Conservation (phyloP, 441 rosid species). For the Viola pubescens region DNA sequence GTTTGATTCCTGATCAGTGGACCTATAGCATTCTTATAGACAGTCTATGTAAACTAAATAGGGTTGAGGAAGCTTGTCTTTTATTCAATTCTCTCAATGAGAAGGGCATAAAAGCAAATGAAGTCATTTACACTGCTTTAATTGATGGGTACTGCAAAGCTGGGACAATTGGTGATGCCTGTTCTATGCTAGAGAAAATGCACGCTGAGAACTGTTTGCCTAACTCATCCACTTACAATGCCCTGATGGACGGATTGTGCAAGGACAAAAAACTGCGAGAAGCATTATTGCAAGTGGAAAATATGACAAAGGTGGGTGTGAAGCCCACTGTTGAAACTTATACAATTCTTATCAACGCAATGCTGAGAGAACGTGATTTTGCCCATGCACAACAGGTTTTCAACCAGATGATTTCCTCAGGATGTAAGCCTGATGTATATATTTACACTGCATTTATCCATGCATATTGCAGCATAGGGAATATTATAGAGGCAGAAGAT, state of each 20-base stretch:
- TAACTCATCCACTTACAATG: constrained; percentile 52
- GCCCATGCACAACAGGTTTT: constrained; percentile 42
- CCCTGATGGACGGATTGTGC: constrained; percentile 63
- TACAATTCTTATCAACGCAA: constrained; percentile 48
- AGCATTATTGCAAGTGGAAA: constrained; percentile 34
- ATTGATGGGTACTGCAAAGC: constrained; percentile 78
- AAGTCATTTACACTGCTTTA: constrained; percentile 63
- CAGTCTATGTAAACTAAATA: constrained; percentile 48
- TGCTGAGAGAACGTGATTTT: constrained; percentile 56
- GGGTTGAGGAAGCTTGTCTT: constrained; percentile 50
- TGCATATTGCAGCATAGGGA: constrained; percentile 50
- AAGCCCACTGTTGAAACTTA: constrained; percentile 46
- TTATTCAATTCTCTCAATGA: constrained; percentile 59
- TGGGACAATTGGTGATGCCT: constrained; percentile 44
- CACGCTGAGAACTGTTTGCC: constrained; percentile 44
- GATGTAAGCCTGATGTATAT: constrained; percentile 51
- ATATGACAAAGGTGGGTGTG: constrained; percentile 42
- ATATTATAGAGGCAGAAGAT: constrained; percentile 51
- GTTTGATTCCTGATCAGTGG: constrained; percentile 59
- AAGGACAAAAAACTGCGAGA: constrained; percentile 38
- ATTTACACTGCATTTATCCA: constrained; percentile 62
- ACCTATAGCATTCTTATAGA: constrained; percentile 55
- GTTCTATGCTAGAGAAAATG: constrained; percentile 48
- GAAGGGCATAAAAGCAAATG: constrained; percentile 54
- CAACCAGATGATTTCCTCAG: constrained; percentile 42